A percentile compares a stretch with the other conserved stretches of the same genome.
Evolutionary conservation across 163 green algal genomes (phyloP).

Genomic region (Coccomyxa subellipsoidea): DNA sequence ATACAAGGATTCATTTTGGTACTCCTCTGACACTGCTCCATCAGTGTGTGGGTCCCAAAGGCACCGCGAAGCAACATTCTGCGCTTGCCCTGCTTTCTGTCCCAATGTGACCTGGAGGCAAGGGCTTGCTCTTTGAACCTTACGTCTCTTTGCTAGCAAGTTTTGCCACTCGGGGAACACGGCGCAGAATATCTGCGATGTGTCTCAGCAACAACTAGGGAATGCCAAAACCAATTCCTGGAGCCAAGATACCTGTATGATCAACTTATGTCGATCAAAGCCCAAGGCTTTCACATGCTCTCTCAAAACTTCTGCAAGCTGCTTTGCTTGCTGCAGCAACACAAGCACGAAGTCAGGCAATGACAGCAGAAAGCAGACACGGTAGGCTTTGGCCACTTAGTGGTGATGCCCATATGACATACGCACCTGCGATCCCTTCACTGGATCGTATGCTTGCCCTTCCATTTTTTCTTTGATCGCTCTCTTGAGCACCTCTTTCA

Average conservation of each 20-base stretch:
- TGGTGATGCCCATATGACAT: not conserved
- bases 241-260: slow-evolving; percentile 55
- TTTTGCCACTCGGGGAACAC: not conserved
- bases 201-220: too few species aligned
- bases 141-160: not conserved
- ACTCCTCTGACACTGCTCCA: slow-evolving; percentile 71
- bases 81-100: slow-evolving; percentile 81
- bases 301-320: slow-evolving; percentile 78
- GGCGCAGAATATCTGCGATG: too few species aligned
- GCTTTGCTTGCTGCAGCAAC: slow-evolving; percentile 57
- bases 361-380: too few species aligned
- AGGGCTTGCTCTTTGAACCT: too few species aligned
- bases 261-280: slow-evolving; percentile 84
- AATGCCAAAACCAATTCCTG: too few species aligned
- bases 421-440: slow-evolving; percentile 69
- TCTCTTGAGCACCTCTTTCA: slow-evolving; percentile 57
- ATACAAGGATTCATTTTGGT: slow-evolving; percentile 80
- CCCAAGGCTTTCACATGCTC: slow-evolving; percentile 81
- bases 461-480: slow-evolving; percentile 72
- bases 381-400: too few species aligned
- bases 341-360: too few species aligned
- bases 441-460: slow-evolving; percentile 78
- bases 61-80: slow-evolving; percentile 74
- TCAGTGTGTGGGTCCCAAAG: slow-evolving; percentile 86
- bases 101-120: slow-evolving; percentile 67